Evolutionary conservation across 1,284 basidiomycete genomes (phyloP).

Genomic region (Thelephora terrestris): DNA sequence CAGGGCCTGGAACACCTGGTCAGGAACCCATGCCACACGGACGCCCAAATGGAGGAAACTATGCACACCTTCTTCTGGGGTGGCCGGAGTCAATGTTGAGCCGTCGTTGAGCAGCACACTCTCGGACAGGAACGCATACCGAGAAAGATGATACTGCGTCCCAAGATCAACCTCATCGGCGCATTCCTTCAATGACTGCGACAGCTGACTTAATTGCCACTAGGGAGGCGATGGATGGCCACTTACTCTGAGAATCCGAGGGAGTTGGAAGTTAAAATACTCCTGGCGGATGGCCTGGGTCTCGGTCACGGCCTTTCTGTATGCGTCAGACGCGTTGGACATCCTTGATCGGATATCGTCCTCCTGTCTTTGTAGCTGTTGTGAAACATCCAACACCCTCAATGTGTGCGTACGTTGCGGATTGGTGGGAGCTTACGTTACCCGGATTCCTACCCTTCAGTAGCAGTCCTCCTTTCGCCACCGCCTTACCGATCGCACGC

Average conservation of each 20-base stretch:
- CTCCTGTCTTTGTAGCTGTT: slow-evolving; percentile 84
- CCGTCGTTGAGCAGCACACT: slow-evolving; percentile 86
- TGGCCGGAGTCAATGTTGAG: slow-evolving; percentile 40
- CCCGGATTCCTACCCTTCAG: slow-evolving; percentile 93
- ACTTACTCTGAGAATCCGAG: slow-evolving; percentile 82
- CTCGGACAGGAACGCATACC: slow-evolving; percentile 94
- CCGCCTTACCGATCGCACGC: slow-evolving; percentile 75
- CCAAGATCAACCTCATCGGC: slow-evolving; percentile 95
- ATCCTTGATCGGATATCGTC: slow-evolving; percentile 86
- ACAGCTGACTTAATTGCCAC: neutral
- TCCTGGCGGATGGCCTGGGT: slow-evolving; percentile 89
- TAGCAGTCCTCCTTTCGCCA: slow-evolving; percentile 83
- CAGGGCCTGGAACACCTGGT: slow-evolving; percentile 36
- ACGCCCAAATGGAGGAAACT: neutral
- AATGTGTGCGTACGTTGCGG: neutral
- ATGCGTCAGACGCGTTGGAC: slow-evolving; percentile 80
- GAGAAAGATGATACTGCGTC: slow-evolving; percentile 91
- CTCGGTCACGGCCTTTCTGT: slow-evolving; percentile 85
- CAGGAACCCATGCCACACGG: slow-evolving; percentile 1
- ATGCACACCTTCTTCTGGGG: neutral
- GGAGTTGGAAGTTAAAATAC: slow-evolving; percentile 95
- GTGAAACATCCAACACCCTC: slow-evolving; percentile 9
- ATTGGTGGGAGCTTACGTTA: slow-evolving; percentile 44
- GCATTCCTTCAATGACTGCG: slow-evolving; percentile 87
- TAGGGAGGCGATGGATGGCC: neutral